These are phyloP conservation scores for Candida anutae DNA, from an alignment of 1,139 yeast genomes.

Conservation along the genomic window DNA sequence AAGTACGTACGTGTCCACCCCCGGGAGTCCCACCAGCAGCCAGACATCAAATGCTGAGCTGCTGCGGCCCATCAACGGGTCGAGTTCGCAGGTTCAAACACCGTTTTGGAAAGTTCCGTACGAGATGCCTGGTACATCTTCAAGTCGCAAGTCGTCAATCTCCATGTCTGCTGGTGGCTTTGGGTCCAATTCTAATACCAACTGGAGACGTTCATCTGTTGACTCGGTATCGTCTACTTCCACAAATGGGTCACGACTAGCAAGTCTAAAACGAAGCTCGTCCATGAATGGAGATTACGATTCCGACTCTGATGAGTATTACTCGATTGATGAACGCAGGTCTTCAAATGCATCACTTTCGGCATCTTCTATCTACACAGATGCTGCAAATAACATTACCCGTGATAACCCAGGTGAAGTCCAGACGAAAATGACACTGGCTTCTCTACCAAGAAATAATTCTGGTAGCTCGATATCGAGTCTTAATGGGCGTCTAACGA, in stretches of 20 bases:
- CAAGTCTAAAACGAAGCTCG: slow-evolving; percentile 21
- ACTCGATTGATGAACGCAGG: slow-evolving; percentile 25
- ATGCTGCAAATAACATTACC: slow-evolving; percentile 1
- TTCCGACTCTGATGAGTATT: slow-evolving; percentile 33
- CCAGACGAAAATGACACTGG: slow-evolving; percentile 2
- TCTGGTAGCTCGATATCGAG: slow-evolving; percentile 40
- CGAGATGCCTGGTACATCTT: slow-evolving; percentile 35
- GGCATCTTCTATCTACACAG: too few species aligned
- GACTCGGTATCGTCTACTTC: slow-evolving; percentile 28
- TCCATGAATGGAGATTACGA: slow-evolving; percentile 20
- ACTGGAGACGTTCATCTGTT: slow-evolving; percentile 26
- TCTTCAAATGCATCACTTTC: too few species aligned
- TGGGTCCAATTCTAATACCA: slow-evolving; percentile 1
- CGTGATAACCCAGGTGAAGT: slow-evolving; percentile 4
- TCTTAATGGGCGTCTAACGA: slow-evolving; percentile 35
- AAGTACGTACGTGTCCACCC: too few species aligned
- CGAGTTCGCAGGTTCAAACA: slow-evolving; percentile 34
- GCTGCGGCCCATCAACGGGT: slow-evolving; percentile 10
- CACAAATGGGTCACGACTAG: slow-evolving; percentile 25
- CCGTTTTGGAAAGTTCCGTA: slow-evolving; percentile 48
- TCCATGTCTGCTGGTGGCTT: slow-evolving; percentile 4
- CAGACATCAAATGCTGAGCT: too few species aligned
- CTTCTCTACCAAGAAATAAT: slow-evolving; percentile 36
- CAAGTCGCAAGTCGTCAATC: slow-evolving; percentile 6
- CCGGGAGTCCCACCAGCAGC: too few species aligned